Base-by-base conservation (phyloP, 2,329 filamentous ascomycete species). In the Ambrosiella cleistominuta region DNA sequence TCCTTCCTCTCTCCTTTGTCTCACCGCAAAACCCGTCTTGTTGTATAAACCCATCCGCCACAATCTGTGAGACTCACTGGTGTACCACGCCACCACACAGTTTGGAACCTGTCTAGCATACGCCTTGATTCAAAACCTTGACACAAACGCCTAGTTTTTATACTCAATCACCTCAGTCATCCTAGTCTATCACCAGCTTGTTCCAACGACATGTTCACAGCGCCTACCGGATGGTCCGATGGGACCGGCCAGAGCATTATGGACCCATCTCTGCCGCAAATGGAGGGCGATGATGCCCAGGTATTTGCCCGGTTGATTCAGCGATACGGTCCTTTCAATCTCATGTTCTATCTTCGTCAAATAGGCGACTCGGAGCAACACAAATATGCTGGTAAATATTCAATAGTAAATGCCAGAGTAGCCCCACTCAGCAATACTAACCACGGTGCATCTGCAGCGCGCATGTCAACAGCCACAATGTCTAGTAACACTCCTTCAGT, bases 401-500 rank as follows among this genome's bases (percentile, higher is more conserved):
- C 17, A 49, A 49, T 19, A 51, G 3, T 36, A 15, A 11, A 11
- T 45, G 15, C 44, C 54, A 57, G 44, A 57, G 40, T 37, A 27
- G 7, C n/a, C 8, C 27, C 38, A 44, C 49, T 27, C 27, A 36
- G 2, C 13, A 27, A n/a, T 12, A 51, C 47, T 51, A 51, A 51
- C 47, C 35, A n/a, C 17, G 8, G 2, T 58, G 45, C n/a, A 19
- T 27, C 44, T 39, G 52, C 58, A 72, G 70, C 70, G 7, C 70
- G 69, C 45, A 66, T 68, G 55, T 73, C 71, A 3, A 69, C 68
- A 11, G 68, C 66, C 17, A 72, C 70, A 11, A 64, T 72, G 17
- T 66, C 71, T 60, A 73, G 70, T 65, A 70, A 66, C 61, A 57
- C 62, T 13, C 70, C 68, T 6, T 70, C 71, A 5, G 72, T 71